Conservation (phyloP, 306 rosid species). For the Sicyos baderoa region DNA sequence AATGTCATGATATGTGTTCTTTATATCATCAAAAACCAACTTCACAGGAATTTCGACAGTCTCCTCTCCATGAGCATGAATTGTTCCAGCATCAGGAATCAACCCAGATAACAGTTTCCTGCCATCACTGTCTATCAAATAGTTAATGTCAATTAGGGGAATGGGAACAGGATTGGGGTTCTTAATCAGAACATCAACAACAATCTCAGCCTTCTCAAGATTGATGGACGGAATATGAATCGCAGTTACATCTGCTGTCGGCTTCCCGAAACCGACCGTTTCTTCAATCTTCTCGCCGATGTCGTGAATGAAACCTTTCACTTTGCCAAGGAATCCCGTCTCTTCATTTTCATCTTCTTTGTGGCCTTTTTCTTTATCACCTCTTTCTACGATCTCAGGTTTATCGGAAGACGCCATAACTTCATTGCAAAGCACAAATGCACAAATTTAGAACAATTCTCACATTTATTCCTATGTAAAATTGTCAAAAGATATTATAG, state of each 20-base stretch:
- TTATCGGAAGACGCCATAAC: slow-evolving; percentile 59
- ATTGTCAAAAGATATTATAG: background rate
- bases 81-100: slow-evolving; percentile 93
- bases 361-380: slow-evolving; percentile 35
- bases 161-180: slow-evolving; percentile 92
- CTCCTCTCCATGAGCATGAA: slow-evolving; percentile 78
- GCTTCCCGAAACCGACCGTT: slow-evolving; percentile 78
- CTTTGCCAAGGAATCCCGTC: slow-evolving; percentile 68
- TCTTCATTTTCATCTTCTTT: slow-evolving; percentile 42
- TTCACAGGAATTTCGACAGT: slow-evolving; percentile 62
- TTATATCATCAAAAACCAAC: slow-evolving; percentile 74
- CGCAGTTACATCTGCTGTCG: slow-evolving; percentile 67
- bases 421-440: background rate
- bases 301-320: slow-evolving; percentile 87
- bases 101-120: slow-evolving; percentile 80
- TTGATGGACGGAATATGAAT: slow-evolving; percentile 59
- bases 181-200: slow-evolving; percentile 76
- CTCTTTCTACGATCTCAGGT: slow-evolving; percentile 54
- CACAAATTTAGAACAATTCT: background rate
- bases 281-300: slow-evolving; percentile 91
- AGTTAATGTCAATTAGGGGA: slow-evolving; percentile 72
- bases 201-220: slow-evolving; percentile 63
- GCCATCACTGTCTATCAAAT: slow-evolving; percentile 80
- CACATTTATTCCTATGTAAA: background rate
- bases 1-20: slow-evolving; percentile 55